phyloP scores from a whole-genome alignment of 106 monocot species.

The Amphibolis antarctica region DNA sequence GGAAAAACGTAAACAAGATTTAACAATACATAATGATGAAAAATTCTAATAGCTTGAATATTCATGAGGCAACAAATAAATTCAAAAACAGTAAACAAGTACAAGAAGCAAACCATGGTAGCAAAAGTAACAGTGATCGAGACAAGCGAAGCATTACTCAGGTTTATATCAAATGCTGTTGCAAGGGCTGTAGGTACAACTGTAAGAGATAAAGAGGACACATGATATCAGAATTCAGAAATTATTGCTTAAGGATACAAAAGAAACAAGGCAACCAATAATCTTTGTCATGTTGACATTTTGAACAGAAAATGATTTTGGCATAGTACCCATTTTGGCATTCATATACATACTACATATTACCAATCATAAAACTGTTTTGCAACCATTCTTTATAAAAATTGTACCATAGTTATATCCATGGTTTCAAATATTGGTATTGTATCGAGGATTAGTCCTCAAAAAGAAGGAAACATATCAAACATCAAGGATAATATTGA shows the following conservation, averaged over 20 bases:
- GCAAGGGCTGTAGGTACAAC: conserved; percentile 78
- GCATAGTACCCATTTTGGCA: no score
- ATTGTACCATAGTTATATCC: no score
- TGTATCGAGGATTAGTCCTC: no score
- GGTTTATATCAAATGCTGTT: conserved; percentile 83
- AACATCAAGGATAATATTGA: no score
- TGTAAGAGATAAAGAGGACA: conserved; percentile 26
- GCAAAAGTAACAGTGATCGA: conserved; percentile 96
- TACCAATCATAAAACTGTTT: no score
- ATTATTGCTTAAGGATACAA: not conserved
- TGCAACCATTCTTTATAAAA: no score
- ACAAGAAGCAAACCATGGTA: conserved; percentile 59
- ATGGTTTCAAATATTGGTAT: no score
- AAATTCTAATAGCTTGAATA: not conserved
- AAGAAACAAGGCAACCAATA: not conserved
- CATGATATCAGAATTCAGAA: not conserved
- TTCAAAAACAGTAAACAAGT: not conserved
- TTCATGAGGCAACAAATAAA: not conserved
- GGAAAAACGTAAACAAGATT: not conserved
- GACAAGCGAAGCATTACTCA: conserved; percentile 90
- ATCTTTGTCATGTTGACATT: not conserved
- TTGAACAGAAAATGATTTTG: no score
- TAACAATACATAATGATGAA: not conserved
- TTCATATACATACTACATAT: no score
- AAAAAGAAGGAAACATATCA: no score